These are phyloP conservation scores for Esteya vermicola DNA, from an alignment of 2,329 filamentous ascomycete genomes.

Conservation along the genomic window DNA sequence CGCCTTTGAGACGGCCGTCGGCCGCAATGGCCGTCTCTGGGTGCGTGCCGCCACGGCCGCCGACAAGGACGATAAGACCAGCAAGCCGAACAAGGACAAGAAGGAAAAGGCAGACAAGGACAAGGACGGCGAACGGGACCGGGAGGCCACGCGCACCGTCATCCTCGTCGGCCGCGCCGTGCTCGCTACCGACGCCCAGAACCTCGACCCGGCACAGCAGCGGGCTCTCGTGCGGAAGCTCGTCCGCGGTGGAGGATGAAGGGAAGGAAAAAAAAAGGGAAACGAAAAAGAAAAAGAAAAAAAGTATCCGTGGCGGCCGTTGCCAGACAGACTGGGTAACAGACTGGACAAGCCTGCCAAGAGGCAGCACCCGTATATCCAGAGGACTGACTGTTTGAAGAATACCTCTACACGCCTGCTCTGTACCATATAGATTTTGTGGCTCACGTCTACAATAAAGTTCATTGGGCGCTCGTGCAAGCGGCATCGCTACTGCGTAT, in stretches of 20 bases:
- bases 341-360: too few relatives aligned
- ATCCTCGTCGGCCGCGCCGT: slow-evolving; percentile 69
- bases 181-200: slow-evolving; percentile 58
- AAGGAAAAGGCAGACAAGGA: neutral
- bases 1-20: slow-evolving; percentile 86
- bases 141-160: slow-evolving; percentile 40
- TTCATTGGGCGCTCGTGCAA: too few relatives aligned
- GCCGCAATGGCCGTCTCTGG: slow-evolving; percentile 86
- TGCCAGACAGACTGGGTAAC: neutral
- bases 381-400: too few relatives aligned
- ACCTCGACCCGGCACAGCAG: slow-evolving; percentile 50
- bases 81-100: neutral
- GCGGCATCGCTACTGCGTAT: too few relatives aligned
- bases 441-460: too few relatives aligned
- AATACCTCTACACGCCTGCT: too few relatives aligned
- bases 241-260: slow-evolving; percentile 42
- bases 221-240: slow-evolving; percentile 42
- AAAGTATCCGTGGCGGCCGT: too few relatives aligned
- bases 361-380: neutral
- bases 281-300: neutral
- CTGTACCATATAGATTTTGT: too few relatives aligned
- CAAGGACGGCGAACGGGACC: too few relatives aligned
- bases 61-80: slow-evolving; percentile 26
- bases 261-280: slow-evolving; percentile 4
- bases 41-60: slow-evolving; percentile 42